Evolutionary conservation across 805 yeast genomes (phyloP), one percentile per base, ranked within the genome.

Genomic region (Maudiozyma barnettii): DNA sequence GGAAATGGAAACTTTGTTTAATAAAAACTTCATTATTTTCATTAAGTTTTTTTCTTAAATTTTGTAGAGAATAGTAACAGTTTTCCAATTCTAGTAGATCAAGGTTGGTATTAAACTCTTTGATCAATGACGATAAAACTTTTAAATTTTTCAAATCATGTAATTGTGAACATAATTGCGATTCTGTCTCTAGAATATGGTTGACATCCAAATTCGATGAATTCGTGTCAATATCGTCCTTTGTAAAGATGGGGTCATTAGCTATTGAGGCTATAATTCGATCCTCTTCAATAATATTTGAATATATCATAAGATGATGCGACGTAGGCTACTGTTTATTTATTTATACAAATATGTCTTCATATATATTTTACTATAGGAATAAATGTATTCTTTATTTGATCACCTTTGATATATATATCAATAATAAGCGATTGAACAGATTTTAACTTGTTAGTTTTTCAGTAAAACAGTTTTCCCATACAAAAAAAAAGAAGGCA

Each of bases 51-150:
- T 52, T 59, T 18, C 57, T 55, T 39, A 64, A 39, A 9, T 55
- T 52, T 35, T 57, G 51, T 33, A 64, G 46, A 2, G 67, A 61
- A 47, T 60, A 57, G 45, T 59, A 64, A 44, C 66, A 62, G 49
- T 61, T 62, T 43, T 62, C 66, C n/a, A 62, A 51, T 45, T 63
- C 67, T 18, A 52, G 33, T 33, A 53, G 44, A 23, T 58, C 58
- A 19, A 57, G 52, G 49, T 62, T 63, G 5, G 63, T 54, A 20
- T 58, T 58, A 29, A 62, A 56, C 46, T 64, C 68, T 41, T 52
- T 43, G 16, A 64, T 44, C 14, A 63, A 49, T 19, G 49, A 53
- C 2, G 61, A 46, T 1, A 62, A 22, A 1, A 54, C 49, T 33
- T 54, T 52, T 46, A 61, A 43, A 5, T 49, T 49, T 13, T 44